Base-by-base conservation (phyloP, 108 stramenopile species). In the Parietichytrium sp. region DNA sequence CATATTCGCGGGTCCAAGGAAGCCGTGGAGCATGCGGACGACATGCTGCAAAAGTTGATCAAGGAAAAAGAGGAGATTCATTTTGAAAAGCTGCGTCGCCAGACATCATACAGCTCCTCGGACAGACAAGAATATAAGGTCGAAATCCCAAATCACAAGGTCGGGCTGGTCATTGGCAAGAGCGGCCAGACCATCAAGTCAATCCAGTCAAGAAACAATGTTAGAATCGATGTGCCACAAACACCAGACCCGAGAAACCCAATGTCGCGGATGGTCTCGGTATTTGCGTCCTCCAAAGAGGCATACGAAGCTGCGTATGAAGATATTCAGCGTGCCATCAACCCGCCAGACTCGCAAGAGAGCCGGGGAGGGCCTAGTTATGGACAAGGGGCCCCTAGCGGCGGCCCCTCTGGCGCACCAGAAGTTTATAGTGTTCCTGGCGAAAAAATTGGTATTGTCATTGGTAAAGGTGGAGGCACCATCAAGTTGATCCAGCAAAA, bases 141-240 rank as follows among this genome's bases (percentile, higher is more conserved):
- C 42, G 20, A 45, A 3, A 25, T 72, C 4, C 61, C 61, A 20
- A 72, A 72, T 72, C 38, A 72, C 38, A 45, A 45, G 23, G 61
- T 42, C 20, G 61, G 61, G 20, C 36, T 45, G 20, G 42, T 72
- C 1, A 72, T 72, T 38, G 61, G 61, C 10, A 33, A 42, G 0
- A 16, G 61, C 33, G 61, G 61, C 10, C 33, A 45, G 20, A 72
- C 61, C 10, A 25, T 72, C 61, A 72, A 72, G 61, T 33, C 38
- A 10, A 72, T 72, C 45, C 61, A 72, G 33, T 33, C 36, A 1
- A 33, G 61, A 6, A 72, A 33, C 23, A 33, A n/a, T 7, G 45
- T 42, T 10, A 31, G 20, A 15, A 72, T 72, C 42, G 61, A 72
- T 6, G 33, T 72, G 36, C 61, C 61, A 2, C 33, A 42, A 16